These are phyloP conservation scores for Xylaria bambusicola DNA, from an alignment of 495 filamentous ascomycete genomes.

Conservation along the genomic window DNA sequence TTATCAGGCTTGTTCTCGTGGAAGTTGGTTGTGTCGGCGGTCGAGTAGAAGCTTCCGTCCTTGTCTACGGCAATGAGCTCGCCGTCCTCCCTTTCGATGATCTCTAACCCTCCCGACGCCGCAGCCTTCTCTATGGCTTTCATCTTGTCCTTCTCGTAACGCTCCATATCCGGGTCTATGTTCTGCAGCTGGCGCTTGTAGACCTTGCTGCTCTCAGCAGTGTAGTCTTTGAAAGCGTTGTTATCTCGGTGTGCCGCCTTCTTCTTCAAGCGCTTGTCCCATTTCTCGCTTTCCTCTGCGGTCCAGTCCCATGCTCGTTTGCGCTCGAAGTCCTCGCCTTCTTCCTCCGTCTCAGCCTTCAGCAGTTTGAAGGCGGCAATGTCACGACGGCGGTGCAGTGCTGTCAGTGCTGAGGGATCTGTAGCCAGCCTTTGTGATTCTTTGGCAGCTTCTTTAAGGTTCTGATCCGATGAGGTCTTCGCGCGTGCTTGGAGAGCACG, in stretches of 20 bases:
- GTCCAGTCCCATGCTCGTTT: conserved; percentile 99
- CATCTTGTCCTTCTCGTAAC: conserved; percentile 82
- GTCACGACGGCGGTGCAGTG: conserved; percentile 76
- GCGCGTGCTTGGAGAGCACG: conserved; percentile 83
- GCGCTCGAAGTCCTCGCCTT: conserved; percentile 91
- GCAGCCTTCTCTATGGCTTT: conserved; percentile 82
- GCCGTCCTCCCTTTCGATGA: conserved; percentile 91
- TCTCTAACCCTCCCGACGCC: conserved; percentile 74
- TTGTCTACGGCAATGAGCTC: conserved; percentile 93
- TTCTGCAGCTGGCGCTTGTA: conserved; percentile 89
- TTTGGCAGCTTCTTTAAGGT: conserved; percentile 78
- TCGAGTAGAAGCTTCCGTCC: conserved; percentile 85
- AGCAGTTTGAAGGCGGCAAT: conserved; percentile 90
- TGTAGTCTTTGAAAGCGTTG: conserved; percentile 89
- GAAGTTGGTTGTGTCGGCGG: conserved; percentile 77
- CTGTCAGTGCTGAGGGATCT: conserved; percentile 70
- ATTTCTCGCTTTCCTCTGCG: conserved; percentile 85
- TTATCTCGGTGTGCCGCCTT: conserved; percentile 80
- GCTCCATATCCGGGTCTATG: conserved; percentile 69
- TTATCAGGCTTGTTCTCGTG: conserved; percentile 85
- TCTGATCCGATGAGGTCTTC: conserved; percentile 74
- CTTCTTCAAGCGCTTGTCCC: conserved; percentile 88
- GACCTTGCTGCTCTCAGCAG: conserved; percentile 80
- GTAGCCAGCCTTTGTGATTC: conserved; percentile 79
- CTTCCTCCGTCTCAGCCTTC: conserved; percentile 83